A percentile compares a stretch with the other conserved stretches of the same genome.
Evolutionary conservation across 371 early-diverging fungal genomes (phyloP).

Genomic region (Rhizopus stolonifer): DNA sequence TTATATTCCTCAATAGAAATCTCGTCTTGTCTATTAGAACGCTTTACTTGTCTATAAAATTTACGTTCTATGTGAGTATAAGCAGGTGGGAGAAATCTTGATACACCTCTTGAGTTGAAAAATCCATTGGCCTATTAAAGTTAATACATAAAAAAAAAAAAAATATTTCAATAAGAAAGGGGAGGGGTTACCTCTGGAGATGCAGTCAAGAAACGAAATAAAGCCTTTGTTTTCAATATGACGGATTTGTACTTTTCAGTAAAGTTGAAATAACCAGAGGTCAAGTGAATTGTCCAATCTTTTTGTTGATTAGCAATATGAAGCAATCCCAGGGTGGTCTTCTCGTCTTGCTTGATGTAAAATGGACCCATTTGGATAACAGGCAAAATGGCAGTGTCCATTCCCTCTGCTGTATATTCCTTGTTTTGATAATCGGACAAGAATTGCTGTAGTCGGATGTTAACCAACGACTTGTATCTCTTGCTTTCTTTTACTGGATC

Average conservation of each 20-base stretch:
- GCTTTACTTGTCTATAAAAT: slow-evolving; percentile 53
- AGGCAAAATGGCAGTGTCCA: slow-evolving; percentile 80
- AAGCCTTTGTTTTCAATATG: slow-evolving; percentile 58
- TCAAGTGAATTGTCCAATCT: slow-evolving; percentile 61
- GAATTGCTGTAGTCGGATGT: slow-evolving; percentile 51
- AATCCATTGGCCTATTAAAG: slow-evolving; percentile 87
- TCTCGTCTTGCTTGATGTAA: slow-evolving; percentile 78
- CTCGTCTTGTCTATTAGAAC: slow-evolving; percentile 36
- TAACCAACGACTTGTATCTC: slow-evolving; percentile 57
- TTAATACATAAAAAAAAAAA: no score
- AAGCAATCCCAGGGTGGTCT: slow-evolving; percentile 59
- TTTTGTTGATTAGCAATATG: slow-evolving; percentile 40
- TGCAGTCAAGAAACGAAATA: slow-evolving; percentile 75
- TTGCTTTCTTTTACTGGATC: slow-evolving; percentile 69
- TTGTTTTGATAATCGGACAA: slow-evolving; percentile 30
- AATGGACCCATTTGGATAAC: slow-evolving; percentile 88
- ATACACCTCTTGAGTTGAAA: slow-evolving; percentile 82
- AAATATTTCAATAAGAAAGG: no score
- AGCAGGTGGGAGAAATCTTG: slow-evolving; percentile 83
- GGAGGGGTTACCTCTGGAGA: slow-evolving; percentile 89
- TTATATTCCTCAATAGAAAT: slow-evolving; percentile 72
- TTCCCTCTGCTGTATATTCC: background rate
- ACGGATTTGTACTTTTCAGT: slow-evolving; percentile 62
- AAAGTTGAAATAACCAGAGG: slow-evolving; percentile 96
- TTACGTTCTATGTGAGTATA: slow-evolving; percentile 79